Evolutionary conservation across 257 asterid genomes (phyloP).

Genomic region (Solanum paucissectum): DNA sequence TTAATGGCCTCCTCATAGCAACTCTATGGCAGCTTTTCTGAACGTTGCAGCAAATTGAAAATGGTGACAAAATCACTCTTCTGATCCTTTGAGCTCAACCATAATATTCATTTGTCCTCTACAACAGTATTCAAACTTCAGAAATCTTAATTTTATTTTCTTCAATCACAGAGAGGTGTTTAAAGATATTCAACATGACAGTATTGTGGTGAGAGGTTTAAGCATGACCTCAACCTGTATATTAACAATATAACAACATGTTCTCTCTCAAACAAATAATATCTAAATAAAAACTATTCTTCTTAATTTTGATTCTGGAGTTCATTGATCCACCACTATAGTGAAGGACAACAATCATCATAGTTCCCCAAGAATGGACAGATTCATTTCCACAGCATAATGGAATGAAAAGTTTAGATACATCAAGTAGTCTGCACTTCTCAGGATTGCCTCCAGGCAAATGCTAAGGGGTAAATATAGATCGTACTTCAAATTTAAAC

Average conservation of each 20-base stretch:
- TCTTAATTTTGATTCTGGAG: background rate
- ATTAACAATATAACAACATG: background rate
- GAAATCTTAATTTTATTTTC: background rate
- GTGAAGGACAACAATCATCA: background rate
- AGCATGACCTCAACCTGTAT: background rate
- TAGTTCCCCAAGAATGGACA: background rate
- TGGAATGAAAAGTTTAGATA: background rate
- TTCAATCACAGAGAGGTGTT: background rate
- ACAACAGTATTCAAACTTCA: background rate
- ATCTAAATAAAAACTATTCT: background rate
- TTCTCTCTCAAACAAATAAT: background rate
- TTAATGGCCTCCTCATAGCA: background rate
- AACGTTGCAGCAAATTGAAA: background rate
- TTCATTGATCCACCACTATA: background rate
- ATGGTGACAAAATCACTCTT: background rate
- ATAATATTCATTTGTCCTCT: background rate
- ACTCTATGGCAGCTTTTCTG: background rate
- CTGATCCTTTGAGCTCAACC: background rate
- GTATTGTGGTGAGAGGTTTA: background rate
- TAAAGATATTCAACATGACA: background rate
- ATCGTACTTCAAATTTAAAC: background rate
- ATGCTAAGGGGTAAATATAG: background rate
- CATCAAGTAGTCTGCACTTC: background rate
- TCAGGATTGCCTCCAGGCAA: background rate
- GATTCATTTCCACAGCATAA: background rate